Conservation (phyloP, 768 basidiomycete species). For the Dictyophora rubrovolvata region DNA sequence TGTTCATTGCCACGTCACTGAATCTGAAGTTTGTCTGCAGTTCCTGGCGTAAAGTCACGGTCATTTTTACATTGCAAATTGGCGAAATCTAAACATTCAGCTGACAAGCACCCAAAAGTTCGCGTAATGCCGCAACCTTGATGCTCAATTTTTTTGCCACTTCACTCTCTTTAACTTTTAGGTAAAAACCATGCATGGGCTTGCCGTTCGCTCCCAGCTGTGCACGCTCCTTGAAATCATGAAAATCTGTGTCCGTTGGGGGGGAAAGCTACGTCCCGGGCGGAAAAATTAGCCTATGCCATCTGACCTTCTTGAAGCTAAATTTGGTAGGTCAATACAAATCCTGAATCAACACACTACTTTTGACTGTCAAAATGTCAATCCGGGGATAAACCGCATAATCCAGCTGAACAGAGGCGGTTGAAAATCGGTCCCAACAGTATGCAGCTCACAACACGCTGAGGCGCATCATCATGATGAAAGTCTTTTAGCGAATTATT, state of each 20-base stretch:
- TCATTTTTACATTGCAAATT: too few relatives aligned
- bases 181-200: too few relatives aligned
- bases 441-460: not conserved
- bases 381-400: not conserved
- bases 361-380: not conserved
- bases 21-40: too few relatives aligned
- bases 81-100: too few relatives aligned
- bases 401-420: not conserved
- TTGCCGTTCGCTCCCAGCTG: not conserved
- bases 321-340: not conserved
- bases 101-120: too few relatives aligned
- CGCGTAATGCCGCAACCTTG: too few relatives aligned
- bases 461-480: not conserved
- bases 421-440: constrained; percentile 2
- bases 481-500: not conserved
- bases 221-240: not conserved
- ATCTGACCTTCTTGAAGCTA: not conserved
- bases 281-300: not conserved
- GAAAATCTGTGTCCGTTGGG: not conserved
- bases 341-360: not conserved
- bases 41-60: too few relatives aligned
- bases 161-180: too few relatives aligned
- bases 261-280: not conserved
- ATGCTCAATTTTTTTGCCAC: too few relatives aligned
- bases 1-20: too few relatives aligned